A percentile compares a stretch with the other conserved stretches of the same genome.
Evolutionary conservation across 371 early-diverging fungal genomes (phyloP).

Genomic region (Paraphysoderma sedebokerense): DNA sequence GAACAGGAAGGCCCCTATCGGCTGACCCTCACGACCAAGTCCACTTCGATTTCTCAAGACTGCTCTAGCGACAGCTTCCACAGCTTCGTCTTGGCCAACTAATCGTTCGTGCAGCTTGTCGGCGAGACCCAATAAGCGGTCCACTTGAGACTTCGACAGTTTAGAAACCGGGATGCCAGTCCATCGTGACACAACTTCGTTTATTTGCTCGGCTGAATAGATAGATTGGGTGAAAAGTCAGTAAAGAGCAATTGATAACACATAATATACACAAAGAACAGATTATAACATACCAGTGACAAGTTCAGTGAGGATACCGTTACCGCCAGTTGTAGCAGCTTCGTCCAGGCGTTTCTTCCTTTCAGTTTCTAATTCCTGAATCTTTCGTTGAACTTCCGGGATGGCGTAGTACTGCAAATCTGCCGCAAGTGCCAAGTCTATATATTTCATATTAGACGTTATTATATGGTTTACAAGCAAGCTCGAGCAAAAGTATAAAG

Average conservation of each 20-base stretch:
- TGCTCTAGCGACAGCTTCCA: slow-evolving; percentile 49
- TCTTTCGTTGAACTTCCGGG: slow-evolving; percentile 40
- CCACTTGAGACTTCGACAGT: slow-evolving; percentile 48
- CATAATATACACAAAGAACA: too few species aligned
- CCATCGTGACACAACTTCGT: slow-evolving; percentile 53
- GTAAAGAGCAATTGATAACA: too few species aligned
- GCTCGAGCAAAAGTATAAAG: too few species aligned
- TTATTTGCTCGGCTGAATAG: slow-evolving; percentile 48
- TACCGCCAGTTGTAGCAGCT: slow-evolving; percentile 13
- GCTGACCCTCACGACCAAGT: slow-evolving; percentile 36
- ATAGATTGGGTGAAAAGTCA: too few species aligned
- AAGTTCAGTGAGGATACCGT: slow-evolving; percentile 25
- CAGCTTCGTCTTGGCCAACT: slow-evolving; percentile 61
- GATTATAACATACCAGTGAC: too few species aligned
- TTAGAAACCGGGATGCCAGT: slow-evolving; percentile 64
- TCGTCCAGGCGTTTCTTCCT: slow-evolving; percentile 11
- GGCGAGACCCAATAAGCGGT: slow-evolving; percentile 42
- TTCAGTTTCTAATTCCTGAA: slow-evolving; percentile 25
- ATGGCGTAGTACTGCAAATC: slow-evolving; percentile 52
- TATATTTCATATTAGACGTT: too few species aligned
- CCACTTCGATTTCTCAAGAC: slow-evolving; percentile 57
- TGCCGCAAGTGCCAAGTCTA: slow-evolving; percentile 40
- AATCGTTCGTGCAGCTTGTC: slow-evolving; percentile 41
- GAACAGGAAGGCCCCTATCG: slow-evolving; percentile 67
- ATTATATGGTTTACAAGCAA: too few species aligned